Evolutionary conservation across 345 rosid genomes (phyloP).

Genomic region (Cardamine chenopodiifolia): DNA sequence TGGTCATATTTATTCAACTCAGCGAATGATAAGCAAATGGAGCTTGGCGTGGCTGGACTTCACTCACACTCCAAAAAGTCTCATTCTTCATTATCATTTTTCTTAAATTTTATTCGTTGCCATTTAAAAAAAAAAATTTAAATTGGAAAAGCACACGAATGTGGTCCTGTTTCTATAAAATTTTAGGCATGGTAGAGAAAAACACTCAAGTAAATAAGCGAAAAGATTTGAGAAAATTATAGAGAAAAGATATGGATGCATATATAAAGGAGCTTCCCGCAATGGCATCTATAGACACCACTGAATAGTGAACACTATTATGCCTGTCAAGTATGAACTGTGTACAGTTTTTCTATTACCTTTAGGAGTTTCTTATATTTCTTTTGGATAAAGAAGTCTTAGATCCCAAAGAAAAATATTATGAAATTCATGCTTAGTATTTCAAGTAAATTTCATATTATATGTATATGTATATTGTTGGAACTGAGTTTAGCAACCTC

Average conservation of each 20-base stretch:
- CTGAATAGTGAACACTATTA: background rate
- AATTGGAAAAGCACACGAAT: background rate
- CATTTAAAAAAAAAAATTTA: background rate
- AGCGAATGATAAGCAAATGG: slow-evolving; percentile 13
- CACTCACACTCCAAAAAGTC: slow-evolving; percentile 1
- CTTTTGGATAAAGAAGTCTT: background rate
- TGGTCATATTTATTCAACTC: slow-evolving; percentile 4
- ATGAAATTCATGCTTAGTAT: background rate
- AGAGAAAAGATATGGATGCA: background rate
- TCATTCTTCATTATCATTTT: slow-evolving; percentile 19
- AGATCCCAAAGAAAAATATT: background rate
- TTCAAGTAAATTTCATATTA: background rate
- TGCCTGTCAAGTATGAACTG: background rate
- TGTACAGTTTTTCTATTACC: background rate
- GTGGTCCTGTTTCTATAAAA: slow-evolving; percentile 14
- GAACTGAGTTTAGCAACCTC: too few species aligned
- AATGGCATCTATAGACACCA: background rate
- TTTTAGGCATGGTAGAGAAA: slow-evolving; percentile 9
- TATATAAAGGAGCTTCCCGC: background rate
- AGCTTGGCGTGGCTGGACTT: slow-evolving; percentile 31
- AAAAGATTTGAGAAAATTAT: background rate
- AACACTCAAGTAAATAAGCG: background rate
- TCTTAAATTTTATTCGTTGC: background rate
- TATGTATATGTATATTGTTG: too few species aligned
- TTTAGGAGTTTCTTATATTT: background rate